A percentile compares a stretch with the other conserved stretches of the same genome.
These are phyloP conservation scores for Paramecium primaurelia DNA, from an alignment of 73 alveolate species.

Conservation along the genomic window DNA sequence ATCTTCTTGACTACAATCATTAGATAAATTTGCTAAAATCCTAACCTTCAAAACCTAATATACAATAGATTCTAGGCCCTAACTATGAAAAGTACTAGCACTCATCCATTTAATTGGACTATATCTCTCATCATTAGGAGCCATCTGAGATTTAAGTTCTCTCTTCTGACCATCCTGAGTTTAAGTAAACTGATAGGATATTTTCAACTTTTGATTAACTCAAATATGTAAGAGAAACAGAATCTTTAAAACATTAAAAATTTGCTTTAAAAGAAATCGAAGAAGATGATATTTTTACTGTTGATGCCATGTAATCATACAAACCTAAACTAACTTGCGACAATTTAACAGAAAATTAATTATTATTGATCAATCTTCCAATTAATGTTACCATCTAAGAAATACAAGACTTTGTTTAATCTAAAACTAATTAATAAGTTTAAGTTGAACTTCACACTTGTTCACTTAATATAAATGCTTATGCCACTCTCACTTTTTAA, in stretches of 20 bases:
- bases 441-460: not conserved
- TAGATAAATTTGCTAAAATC: not conserved
- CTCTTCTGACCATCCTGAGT: not conserved
- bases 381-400: not conserved
- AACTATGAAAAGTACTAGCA: not conserved
- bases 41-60: not conserved
- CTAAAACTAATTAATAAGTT: not conserved
- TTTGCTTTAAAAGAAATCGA: not conserved
- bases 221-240: not conserved
- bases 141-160: not conserved
- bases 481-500: not conserved
- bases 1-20: slow-evolving; percentile 25
- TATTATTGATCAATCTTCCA: not conserved
- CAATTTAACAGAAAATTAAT: not conserved
- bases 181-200: not conserved
- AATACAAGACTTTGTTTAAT: not conserved
- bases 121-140: not conserved
- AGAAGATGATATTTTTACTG: not conserved
- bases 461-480: not conserved
- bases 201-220: not conserved
- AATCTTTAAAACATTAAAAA: not conserved
- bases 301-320: slow-evolving; percentile 2
- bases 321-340: not conserved
- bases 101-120: not conserved
- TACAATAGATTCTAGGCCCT: not conserved